Base-by-base conservation (phyloP, 1,284 basidiomycete genomes). In the Athelia sp. region DNA sequence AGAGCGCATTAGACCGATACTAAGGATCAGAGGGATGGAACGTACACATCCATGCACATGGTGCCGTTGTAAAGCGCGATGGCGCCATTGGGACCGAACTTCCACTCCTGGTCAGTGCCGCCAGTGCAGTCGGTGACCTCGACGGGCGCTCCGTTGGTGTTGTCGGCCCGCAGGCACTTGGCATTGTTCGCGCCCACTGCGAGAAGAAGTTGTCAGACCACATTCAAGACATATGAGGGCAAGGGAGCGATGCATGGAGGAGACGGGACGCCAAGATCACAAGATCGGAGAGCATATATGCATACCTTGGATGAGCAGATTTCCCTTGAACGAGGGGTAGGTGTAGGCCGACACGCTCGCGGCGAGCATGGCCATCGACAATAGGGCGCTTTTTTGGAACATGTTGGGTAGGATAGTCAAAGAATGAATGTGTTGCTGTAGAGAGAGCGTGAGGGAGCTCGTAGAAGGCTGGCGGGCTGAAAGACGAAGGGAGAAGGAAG, bases 21-120 rank as follows among this genome's bases (percentile, higher is more conserved):
- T 13, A 40, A 6, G 15, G 36, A 40, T 17, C 8, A 40, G 26
- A 29, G 26, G 26, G 13, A 29, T 6, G 26, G 26, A 9, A 40
- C 36, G 6, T 9, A 40, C 36, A 78, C 71, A 49, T 78, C 74
- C 34, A 79, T 60, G 55, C 76, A 78, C 58, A 75, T 79, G 56
- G 68, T 66, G 26, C 66, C 66, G 4, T n/a, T 40, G 52, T 71
- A 76, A 23, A 74, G 58, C 46, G 66, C 67, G 46, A 79, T 63
- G 43, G 52, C 59, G n/a, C 73, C 71, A 32, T 61, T 63, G 4
- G 56, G 55, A 4, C 36, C 36, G 57, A 78, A 78, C 10, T 65
- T 66, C 75, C 76, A 79, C 38, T 58, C 48, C 44, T 54, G 52
- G 35, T 48, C 34, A n/a, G 32, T 31, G 45, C 21, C 18, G 24